Evolutionary conservation across 306 rosid species (phyloP), one percentile per base, ranked within the genome.

Genomic region (Quercus wislizeni): DNA sequence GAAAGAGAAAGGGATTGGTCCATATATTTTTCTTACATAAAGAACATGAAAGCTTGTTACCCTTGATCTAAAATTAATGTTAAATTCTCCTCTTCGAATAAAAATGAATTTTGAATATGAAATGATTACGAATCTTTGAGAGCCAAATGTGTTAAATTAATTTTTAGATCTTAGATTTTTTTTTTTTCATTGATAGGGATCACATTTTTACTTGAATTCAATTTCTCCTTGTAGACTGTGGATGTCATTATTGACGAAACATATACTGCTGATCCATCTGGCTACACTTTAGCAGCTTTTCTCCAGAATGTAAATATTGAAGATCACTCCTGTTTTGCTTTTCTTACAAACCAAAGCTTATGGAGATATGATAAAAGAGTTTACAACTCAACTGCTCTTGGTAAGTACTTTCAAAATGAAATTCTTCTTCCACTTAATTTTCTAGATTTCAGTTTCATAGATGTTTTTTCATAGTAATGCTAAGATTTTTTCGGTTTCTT

Each of bases 191-290:
- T 5, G 38, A 51, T 6, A 1, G 3, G 49, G 46, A 15, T 55
- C 61, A 6, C 69, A 56, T 41, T 38, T 41, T 67, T 28, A 61
- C 43, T 70, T 14, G 63, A 76, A 65, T 23, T 76, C 58, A 56
- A 56, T 79, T 79, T 80, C 71, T 80, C 27, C 6, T 81, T 86
- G 89, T 79, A 94, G 98, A 94, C 97, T 1, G 90, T 91, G 83
- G 99, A 94, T 62, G 97, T 91, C 78, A 84, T 92, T 4, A 91
- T 94, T 62, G 99, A 94, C 62, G 97, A 92, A 86, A 94, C 99
- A 21, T 43, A 55, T 69, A 76, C 90, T 74, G 83, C 79, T 30
- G 90, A 90, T 81, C 91, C 97, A 54, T 30, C 51, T 28, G 81
- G 69, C 78, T 94, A 94, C 84, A 90, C 88, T 3, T 2, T 81